Base-by-base conservation (phyloP, 1,139 yeast species). In the Chernovozyma sophiae-reginae region DNA sequence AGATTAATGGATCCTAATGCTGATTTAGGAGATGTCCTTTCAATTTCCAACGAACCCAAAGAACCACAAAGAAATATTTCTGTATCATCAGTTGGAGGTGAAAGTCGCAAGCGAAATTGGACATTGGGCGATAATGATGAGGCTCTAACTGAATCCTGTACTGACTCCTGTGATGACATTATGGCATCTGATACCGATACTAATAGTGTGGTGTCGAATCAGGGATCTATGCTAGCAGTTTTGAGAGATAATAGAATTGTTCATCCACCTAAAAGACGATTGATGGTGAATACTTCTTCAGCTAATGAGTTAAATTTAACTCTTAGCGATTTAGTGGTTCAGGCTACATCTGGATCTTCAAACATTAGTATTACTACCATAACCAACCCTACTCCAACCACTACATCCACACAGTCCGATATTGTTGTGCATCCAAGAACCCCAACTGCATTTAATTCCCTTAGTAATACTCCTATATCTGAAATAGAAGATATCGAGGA, bases 201-300 rank as follows among this genome's bases (percentile, higher is more conserved):
- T 25, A 54, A 51, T 41, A 48, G 59, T 35, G 59, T 54, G 39
- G 43, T 52, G 7, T 55, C 62, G 11, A 53, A 42, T 12, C 45
- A 40, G 13, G 41, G 48, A 30, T 40, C 45, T 12, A 36, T 45
- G 33, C 31, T 35, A 14, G 34, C 46, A 4, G 26, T 44, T 4
- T 45, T 47, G 6, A 41, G 58, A 30, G 52, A 49, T 36, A 49
- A 49, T 31, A 51, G 58, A 7, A 42, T 51, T 25, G 49, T 47
- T 7, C 74, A 66, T 41, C 73, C 73, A 5, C 67, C 73, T 1
- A 69, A 69, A 35, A 53, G 73, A 40, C 55, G 75, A 34, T 42
- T 67, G 25, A 68, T 53, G 22, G 31, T 26, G 3, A 47, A 49
- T 12, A 11, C 27, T 25, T 7, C 23, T 7, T 6, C 8, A 20